These are phyloP conservation scores for Aureobasidium sp. DNA, from an alignment of 2,329 filamentous ascomycete genomes.

Conservation along the genomic window DNA sequence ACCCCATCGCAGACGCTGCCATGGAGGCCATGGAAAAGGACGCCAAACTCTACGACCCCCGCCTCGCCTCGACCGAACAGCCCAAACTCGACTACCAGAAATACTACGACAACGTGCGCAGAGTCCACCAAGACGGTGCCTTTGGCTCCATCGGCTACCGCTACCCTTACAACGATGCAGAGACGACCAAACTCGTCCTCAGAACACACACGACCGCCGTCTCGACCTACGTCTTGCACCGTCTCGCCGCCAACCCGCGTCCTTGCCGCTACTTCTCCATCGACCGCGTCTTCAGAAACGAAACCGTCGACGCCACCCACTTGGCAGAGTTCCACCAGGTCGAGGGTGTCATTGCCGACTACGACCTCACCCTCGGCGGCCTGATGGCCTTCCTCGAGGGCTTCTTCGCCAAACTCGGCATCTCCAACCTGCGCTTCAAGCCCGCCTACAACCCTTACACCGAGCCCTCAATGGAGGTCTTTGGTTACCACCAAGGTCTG, in stretches of 20 bases:
- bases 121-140: conserved; percentile 83
- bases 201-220: conserved; percentile 94
- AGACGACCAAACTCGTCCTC: conserved; percentile 78
- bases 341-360: conserved; percentile 97
- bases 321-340: conserved; percentile 97
- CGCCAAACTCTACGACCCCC: conserved; percentile 39
- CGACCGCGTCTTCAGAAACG: conserved; percentile 95
- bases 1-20: conserved; percentile 39
- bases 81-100: conserved; percentile 57
- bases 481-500: conserved; percentile 83
- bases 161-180: conserved; percentile 84
- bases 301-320: conserved; percentile 94
- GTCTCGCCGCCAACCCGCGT: conserved; percentile 72
- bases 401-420: conserved; percentile 96
- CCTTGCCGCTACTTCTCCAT: conserved; percentile 97
- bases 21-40: conserved; percentile 42
- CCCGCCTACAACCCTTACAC: conserved; percentile 94
- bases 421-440: conserved; percentile 82
- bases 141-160: conserved; percentile 94
- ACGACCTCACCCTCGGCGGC: conserved; percentile 81
- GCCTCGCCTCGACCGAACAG: conserved; percentile 24
- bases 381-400: conserved; percentile 90
- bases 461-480: conserved; percentile 96
- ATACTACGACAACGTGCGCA: conserved; percentile 81
- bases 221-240: conserved; percentile 82